Conservation (phyloP, 805 yeast species). For the Candida nonsorbophila region DNA sequence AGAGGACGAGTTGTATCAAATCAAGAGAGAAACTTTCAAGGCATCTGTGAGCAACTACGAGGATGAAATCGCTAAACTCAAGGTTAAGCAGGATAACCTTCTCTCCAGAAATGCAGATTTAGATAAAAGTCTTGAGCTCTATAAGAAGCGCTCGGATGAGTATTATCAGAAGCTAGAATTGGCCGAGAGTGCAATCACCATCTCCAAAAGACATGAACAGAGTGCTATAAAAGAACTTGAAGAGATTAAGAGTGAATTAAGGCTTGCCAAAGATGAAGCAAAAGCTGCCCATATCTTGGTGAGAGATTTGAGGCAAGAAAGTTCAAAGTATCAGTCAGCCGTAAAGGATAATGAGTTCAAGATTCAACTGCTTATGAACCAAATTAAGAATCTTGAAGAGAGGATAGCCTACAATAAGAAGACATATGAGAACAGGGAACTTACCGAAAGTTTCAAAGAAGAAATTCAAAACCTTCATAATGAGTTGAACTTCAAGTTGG, state of each 20-base stretch:
- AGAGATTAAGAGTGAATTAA: conserved; percentile 37
- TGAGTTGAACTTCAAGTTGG: conserved; percentile 50
- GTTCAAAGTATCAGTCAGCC: conserved; percentile 48
- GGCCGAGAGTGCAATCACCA: conserved; percentile 68
- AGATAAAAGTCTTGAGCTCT: conserved; percentile 49
- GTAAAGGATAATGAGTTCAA: conserved; percentile 56
- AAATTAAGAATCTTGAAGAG: conserved; percentile 48
- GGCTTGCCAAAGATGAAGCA: conserved; percentile 46
- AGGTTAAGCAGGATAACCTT: conserved; percentile 53
- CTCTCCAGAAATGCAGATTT: conserved; percentile 54
- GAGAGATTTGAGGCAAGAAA: conserved; percentile 46
- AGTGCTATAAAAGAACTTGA: conserved; percentile 45
- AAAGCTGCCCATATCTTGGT: conserved; percentile 48
- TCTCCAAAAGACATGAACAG: conserved; percentile 59
- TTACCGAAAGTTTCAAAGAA: conserved; percentile 40
- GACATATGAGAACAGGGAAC: conserved; percentile 35
- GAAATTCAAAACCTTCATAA: conserved; percentile 52
- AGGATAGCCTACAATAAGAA: conserved; percentile 50
- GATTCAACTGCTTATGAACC: conserved; percentile 43
- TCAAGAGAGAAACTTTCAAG: conserved; percentile 38
- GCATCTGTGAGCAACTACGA: conserved; percentile 29
- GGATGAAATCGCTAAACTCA: conserved; percentile 42
- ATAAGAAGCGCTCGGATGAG: conserved; percentile 68
- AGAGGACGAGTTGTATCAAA: conserved; percentile 38
- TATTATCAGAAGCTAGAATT: conserved; percentile 68